Conservation (phyloP, 2,329 filamentous ascomycete genomes). For the Capronia epimyces region DNA sequence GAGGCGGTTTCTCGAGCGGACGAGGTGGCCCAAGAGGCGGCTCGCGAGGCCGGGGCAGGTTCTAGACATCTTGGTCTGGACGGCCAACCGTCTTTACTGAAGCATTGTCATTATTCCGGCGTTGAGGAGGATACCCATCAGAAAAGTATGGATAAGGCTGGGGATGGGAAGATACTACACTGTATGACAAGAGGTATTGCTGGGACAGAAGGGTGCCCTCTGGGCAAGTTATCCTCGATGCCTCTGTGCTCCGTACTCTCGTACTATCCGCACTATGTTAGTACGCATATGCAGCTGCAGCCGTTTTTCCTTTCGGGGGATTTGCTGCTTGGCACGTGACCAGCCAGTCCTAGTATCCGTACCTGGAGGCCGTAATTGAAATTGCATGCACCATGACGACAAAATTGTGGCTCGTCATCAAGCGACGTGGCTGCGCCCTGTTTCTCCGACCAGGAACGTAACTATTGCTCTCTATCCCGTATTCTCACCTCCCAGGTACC, state of each 20-base stretch:
- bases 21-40: constrained; percentile 6
- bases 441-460: constrained; percentile 10
- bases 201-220: neutral
- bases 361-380: neutral
- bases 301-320: neutral
- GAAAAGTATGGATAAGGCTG: constrained; percentile 10
- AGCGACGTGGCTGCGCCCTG: constrained; percentile 15
- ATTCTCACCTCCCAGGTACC: constrained; percentile 4
- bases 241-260: too few species aligned
- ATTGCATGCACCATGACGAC: constrained; percentile 15
- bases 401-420: constrained; percentile 4
- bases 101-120: constrained; percentile 42
- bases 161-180: neutral
- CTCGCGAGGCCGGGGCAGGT: constrained; percentile 20
- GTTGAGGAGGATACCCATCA: constrained; percentile 36
- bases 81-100: constrained; percentile 26
- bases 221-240: neutral
- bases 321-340: constrained; percentile 1
- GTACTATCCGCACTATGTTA: too few species aligned
- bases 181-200: neutral
- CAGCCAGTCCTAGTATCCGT: neutral
- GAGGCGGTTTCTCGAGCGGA: neutral
- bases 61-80: constrained; percentile 1
- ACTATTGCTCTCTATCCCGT: too few species aligned
- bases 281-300: neutral